Evolutionary conservation across 169 alveolate species (phyloP).

Genomic region (Plasmodium vivax): DNA sequence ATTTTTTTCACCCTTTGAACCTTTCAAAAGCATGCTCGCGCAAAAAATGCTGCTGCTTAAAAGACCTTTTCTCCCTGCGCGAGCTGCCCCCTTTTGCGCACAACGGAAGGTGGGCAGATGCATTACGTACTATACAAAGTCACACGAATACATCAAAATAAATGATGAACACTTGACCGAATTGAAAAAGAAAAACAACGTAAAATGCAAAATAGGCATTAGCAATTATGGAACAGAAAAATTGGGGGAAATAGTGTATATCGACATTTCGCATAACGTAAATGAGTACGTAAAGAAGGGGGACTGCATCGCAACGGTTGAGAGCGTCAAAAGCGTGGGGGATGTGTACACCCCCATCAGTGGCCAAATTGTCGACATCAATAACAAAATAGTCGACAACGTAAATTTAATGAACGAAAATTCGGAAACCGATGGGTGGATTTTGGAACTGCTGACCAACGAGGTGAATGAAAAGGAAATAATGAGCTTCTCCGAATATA

Average conservation of each 20-base stretch:
- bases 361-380: slow-evolving; percentile 78
- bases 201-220: slow-evolving; percentile 78
- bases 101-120: not conserved
- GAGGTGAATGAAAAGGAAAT: slow-evolving; percentile 74
- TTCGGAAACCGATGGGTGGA: slow-evolving; percentile 85
- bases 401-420: slow-evolving; percentile 77
- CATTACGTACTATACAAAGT: slow-evolving; percentile 54
- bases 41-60: not conserved
- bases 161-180: slow-evolving; percentile 26
- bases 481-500: slow-evolving; percentile 52
- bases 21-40: not conserved
- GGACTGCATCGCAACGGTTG: slow-evolving; percentile 81
- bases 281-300: slow-evolving; percentile 76
- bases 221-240: slow-evolving; percentile 82
- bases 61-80: not conserved
- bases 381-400: slow-evolving; percentile 58
- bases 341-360: slow-evolving; percentile 82
- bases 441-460: slow-evolving; percentile 57
- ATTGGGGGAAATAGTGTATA: slow-evolving; percentile 84
- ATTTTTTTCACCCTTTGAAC: not conserved
- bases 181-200: slow-evolving; percentile 12
- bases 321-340: slow-evolving; percentile 84
- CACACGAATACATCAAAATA: slow-evolving; percentile 69
- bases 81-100: not conserved
- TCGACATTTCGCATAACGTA: slow-evolving; percentile 75